Evolutionary conservation across 805 yeast species (phyloP).

Genomic region (Suhomyces vadensis): DNA sequence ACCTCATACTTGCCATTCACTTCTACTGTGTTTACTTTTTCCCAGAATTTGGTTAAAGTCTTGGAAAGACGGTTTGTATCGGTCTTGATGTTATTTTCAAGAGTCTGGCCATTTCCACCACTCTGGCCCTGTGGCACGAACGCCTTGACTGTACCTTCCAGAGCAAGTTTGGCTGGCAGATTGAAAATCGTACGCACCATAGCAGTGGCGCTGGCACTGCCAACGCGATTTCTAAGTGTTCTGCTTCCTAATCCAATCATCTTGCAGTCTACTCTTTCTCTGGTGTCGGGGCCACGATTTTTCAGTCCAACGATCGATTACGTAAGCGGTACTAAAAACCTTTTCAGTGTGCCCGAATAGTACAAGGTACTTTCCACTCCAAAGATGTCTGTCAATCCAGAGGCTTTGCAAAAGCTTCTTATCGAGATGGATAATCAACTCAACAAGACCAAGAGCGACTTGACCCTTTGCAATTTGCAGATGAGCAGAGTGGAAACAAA

Average conservation of each 20-base stretch:
- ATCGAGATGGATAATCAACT: slow-evolving; percentile 69
- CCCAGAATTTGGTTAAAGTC: slow-evolving; percentile 80
- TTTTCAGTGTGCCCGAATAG: background rate
- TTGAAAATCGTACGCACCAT: background rate
- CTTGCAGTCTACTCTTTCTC: background rate
- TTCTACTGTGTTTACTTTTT: slow-evolving; percentile 53
- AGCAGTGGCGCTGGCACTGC: background rate
- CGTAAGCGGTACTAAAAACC: background rate
- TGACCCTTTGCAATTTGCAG: slow-evolving; percentile 55
- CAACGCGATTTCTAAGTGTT: background rate
- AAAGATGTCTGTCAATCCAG: slow-evolving; percentile 36
- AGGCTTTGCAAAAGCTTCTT: slow-evolving; percentile 54
- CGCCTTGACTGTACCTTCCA: slow-evolving; percentile 7
- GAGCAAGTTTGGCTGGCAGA: background rate
- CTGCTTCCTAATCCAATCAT: background rate
- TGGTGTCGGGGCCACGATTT: background rate
- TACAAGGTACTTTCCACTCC: background rate
- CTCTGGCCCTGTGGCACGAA: slow-evolving; percentile 3
- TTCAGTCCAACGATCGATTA: background rate
- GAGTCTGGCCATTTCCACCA: slow-evolving; percentile 4
- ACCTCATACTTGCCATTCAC: slow-evolving; percentile 46
- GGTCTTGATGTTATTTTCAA: slow-evolving; percentile 44
- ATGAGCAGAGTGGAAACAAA: slow-evolving; percentile 50
- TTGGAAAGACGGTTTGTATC: slow-evolving; percentile 72
- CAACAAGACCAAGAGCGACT: slow-evolving; percentile 58